Evolutionary conservation across 2,329 filamentous ascomycete genomes (phyloP).

Genomic region (Bipolaris victoriae): DNA sequence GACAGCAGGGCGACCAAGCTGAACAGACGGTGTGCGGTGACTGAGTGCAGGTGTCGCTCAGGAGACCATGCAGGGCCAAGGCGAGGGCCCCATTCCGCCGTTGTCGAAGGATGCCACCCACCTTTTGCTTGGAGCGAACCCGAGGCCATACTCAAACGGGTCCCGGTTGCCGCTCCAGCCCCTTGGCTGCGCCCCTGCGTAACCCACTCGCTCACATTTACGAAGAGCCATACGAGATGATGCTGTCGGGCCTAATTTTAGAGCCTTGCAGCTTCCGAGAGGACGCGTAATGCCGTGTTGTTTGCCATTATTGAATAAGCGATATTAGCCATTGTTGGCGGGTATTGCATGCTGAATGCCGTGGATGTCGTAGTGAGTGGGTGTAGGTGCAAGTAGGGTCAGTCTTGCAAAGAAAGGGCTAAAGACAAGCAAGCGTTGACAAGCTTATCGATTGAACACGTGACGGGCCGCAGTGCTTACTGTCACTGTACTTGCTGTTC

Average conservation of each 20-base stretch:
- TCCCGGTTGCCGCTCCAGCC: constrained; percentile 12
- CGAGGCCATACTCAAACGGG: constrained; percentile 7
- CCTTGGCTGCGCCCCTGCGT: constrained; percentile 5
- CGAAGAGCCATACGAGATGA: constrained; percentile 17
- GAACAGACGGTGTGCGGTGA: too few species aligned
- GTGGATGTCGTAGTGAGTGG: not conserved
- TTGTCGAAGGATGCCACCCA: not conserved
- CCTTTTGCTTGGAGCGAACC: constrained; percentile 6
- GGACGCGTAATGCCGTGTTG: constrained; percentile 24
- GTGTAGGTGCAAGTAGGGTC: too few species aligned
- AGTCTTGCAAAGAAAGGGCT: too few species aligned
- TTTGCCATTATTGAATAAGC: not conserved
- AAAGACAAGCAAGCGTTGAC: too few species aligned
- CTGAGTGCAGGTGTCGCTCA: not conserved
- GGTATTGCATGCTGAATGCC: not conserved
- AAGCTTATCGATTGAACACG: constrained; percentile 19
- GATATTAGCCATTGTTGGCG: not conserved
- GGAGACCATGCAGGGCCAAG: constrained; percentile 1
- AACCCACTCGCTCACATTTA: constrained; percentile 7
- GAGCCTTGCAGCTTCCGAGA: constrained; percentile 19
- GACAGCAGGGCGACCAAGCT: not conserved
- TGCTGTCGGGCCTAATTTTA: constrained; percentile 19
- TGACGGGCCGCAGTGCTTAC: constrained; percentile 1
- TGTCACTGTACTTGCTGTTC: too few species aligned
- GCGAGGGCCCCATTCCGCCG: not conserved